phyloP scores from a whole-genome alignment of 2,329 filamentous ascomycete genomes.

The Paracorniculantispora psalliotae region DNA sequence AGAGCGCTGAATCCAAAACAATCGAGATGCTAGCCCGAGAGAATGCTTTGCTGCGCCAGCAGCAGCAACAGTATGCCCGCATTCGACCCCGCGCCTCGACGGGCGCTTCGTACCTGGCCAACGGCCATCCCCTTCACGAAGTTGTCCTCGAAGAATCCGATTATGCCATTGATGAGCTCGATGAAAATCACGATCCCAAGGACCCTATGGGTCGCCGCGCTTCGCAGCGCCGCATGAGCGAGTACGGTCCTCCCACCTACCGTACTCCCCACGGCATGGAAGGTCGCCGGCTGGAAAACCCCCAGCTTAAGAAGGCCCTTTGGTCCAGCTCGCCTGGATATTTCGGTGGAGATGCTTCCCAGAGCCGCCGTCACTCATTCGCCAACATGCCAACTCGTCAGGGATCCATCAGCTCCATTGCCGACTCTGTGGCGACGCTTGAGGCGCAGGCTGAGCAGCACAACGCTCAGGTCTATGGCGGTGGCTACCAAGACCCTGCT shows the following conservation, averaged over 20 bases:
- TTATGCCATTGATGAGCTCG: constrained; percentile 67
- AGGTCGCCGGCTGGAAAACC: constrained; percentile 56
- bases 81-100: constrained; percentile 56
- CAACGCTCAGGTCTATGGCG: constrained; percentile 37
- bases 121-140: constrained; percentile 55
- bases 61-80: constrained; percentile 46
- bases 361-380: constrained; percentile 77
- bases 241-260: constrained; percentile 44
- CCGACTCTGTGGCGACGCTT: constrained; percentile 44
- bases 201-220: constrained; percentile 44
- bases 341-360: constrained; percentile 58
- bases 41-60: constrained; percentile 57
- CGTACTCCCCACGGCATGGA: constrained; percentile 50
- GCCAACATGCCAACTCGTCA: constrained; percentile 63
- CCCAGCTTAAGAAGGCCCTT: constrained; percentile 56
- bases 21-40: constrained; percentile 60
- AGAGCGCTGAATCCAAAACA: constrained; percentile 54
- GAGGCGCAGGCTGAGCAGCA: constrained; percentile 43
- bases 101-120: constrained; percentile 48
- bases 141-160: constrained; percentile 61
- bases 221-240: constrained; percentile 51
- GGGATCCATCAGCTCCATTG: constrained; percentile 57
- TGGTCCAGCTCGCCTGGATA: constrained; percentile 72
- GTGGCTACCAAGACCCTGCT: constrained; percentile 34
- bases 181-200: constrained; percentile 52